These are phyloP conservation scores for Sporisorium graminicola DNA, from an alignment of 1,284 basidiomycete species.

Conservation along the genomic window DNA sequence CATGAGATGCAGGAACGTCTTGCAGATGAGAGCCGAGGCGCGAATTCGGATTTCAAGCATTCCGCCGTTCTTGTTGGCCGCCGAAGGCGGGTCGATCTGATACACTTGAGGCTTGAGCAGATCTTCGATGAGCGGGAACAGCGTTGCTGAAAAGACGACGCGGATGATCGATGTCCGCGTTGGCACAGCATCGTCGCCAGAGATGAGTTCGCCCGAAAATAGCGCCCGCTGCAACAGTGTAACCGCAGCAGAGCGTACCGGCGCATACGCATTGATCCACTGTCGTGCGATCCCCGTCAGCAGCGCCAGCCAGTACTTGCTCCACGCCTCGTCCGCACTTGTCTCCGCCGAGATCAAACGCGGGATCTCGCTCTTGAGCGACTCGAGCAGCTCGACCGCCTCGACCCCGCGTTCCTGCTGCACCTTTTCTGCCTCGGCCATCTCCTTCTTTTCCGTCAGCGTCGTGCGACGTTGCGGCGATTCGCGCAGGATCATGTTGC, in stretches of 20 bases:
- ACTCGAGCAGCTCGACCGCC: constrained; percentile 81
- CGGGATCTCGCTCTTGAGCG: constrained; percentile 56
- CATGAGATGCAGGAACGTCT: constrained; percentile 93
- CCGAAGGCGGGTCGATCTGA: constrained; percentile 77
- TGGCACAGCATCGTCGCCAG: constrained; percentile 70
- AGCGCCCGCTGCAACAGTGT: constrained; percentile 87
- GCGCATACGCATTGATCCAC: constrained; percentile 84
- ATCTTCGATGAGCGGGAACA: constrained; percentile 94
- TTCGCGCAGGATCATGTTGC: constrained; percentile 40
- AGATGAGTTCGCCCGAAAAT: constrained; percentile 70
- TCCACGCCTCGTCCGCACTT: constrained; percentile 77
- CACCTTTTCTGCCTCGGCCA: constrained; percentile 62
- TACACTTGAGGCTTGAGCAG: constrained; percentile 86
- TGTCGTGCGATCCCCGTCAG: constrained; percentile 84
- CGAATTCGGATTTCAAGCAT: constrained; percentile 90
- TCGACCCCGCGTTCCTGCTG: constrained; percentile 79
- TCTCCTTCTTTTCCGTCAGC: constrained; percentile 68
- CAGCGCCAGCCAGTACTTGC: constrained; percentile 82
- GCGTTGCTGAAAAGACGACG: constrained; percentile 83
- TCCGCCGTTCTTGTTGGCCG: constrained; percentile 70
- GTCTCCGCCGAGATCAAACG: constrained; percentile 48
- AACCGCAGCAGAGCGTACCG: constrained; percentile 87
- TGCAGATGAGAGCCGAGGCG: constrained; percentile 89
- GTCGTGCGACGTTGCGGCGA: constrained; percentile 48
- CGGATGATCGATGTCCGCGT: constrained; percentile 74